Percentiles rank a stretch among this genome's conserved stretches.
Conservation (phyloP, 768 basidiomycete genomes). For the Lyophyllum decastes region DNA sequence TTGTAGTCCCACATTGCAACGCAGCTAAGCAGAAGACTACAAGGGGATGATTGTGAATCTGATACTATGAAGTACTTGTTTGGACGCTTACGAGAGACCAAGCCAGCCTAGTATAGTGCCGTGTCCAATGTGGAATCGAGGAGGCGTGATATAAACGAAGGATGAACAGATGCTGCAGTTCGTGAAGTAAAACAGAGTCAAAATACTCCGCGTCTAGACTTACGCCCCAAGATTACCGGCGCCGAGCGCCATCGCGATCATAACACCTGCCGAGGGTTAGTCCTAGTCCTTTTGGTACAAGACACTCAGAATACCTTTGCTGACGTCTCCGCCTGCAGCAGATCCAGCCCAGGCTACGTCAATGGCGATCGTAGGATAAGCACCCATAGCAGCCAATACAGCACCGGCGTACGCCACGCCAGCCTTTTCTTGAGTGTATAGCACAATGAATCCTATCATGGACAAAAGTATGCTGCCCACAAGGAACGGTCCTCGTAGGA, state of each 20-base stretch:
- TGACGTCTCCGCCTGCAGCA: slow-evolving; percentile 57
- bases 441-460: slow-evolving; percentile 51
- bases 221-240: slow-evolving; percentile 54
- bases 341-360: slow-evolving; percentile 55
- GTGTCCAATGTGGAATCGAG: slow-evolving; percentile 39
- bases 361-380: slow-evolving; percentile 52
- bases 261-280: slow-evolving; percentile 30
- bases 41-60: not conserved
- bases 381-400: slow-evolving; percentile 51
- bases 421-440: slow-evolving; percentile 37
- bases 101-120: slow-evolving; percentile 33
- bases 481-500: slow-evolving; percentile 51
- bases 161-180: slow-evolving; percentile 39
- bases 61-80: not conserved
- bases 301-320: no score
- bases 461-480: slow-evolving; percentile 42
- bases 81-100: slow-evolving; percentile 30
- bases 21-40: slow-evolving; percentile 35
- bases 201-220: not conserved
- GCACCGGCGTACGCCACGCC: slow-evolving; percentile 48
- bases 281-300: no score
- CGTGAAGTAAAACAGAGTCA: not conserved
- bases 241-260: slow-evolving; percentile 54
- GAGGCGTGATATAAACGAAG: slow-evolving; percentile 39
- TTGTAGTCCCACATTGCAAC: slow-evolving; percentile 52